Evolutionary conservation across 2,329 filamentous ascomycete genomes (phyloP).

Genomic region (Diaporthe velutina): DNA sequence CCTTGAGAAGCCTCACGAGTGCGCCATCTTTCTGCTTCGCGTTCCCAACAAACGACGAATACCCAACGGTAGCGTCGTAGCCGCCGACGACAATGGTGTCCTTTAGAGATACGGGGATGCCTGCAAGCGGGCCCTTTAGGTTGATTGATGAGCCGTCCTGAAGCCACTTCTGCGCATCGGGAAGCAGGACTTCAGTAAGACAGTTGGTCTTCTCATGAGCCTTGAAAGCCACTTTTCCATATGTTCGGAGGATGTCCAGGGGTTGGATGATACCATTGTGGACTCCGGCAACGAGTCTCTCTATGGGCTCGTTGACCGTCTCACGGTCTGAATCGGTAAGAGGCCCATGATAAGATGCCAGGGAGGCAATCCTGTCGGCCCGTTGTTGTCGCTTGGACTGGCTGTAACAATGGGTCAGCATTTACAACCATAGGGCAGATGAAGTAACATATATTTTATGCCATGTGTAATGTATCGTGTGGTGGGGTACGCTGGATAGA

Average conservation of each 20-base stretch:
- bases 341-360: constrained; percentile 75
- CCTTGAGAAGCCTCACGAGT: constrained; percentile 82
- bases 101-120: constrained; percentile 89
- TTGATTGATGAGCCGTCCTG: constrained; percentile 68
- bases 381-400: constrained; percentile 85
- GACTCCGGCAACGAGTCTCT: constrained; percentile 82
- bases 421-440: background rate
- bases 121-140: constrained; percentile 84
- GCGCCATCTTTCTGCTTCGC: constrained; percentile 76
- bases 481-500: background rate
- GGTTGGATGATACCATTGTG: constrained; percentile 77
- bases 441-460: constrained; percentile 41
- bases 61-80: constrained; percentile 87
- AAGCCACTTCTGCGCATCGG: constrained; percentile 82
- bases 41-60: constrained; percentile 79
- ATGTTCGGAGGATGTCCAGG: constrained; percentile 82
- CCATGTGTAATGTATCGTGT: background rate
- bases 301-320: constrained; percentile 80
- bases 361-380: constrained; percentile 73
- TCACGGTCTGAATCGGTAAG: constrained; percentile 75
- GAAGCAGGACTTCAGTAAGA: constrained; percentile 87
- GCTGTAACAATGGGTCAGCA: constrained; percentile 62
- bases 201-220: constrained; percentile 92
- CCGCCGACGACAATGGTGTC: constrained; percentile 84
- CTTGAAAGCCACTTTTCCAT: constrained; percentile 86